Evolutionary conservation across 2,329 filamentous ascomycete species (phyloP).

Genomic region (Juglanconis juglandina): DNA sequence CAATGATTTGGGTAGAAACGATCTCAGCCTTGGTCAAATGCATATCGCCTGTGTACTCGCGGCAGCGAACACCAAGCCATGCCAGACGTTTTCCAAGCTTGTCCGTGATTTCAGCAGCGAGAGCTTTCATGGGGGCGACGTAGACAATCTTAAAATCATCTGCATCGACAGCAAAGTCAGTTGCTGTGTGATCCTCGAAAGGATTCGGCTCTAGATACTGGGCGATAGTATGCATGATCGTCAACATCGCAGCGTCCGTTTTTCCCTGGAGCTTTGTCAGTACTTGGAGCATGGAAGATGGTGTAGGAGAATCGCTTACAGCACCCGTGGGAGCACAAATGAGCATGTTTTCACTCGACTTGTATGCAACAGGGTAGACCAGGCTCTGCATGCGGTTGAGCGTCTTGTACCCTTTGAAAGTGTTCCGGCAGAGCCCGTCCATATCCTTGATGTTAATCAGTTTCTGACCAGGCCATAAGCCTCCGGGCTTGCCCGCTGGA

Average conservation of each 20-base stretch:
- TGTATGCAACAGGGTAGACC: constrained; percentile 92
- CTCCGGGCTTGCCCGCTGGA: constrained; percentile 77
- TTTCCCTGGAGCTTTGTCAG: constrained; percentile 61
- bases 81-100: constrained; percentile 88
- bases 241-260: constrained; percentile 96
- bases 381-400: constrained; percentile 98
- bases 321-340: constrained; percentile 97
- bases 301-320: constrained; percentile 37
- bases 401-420: constrained; percentile 89
- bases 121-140: constrained; percentile 96
- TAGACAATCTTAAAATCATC: constrained; percentile 98
- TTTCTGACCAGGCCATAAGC: constrained; percentile 67
- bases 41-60: constrained; percentile 97
- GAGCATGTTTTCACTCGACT: constrained; percentile 96
- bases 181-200: constrained; percentile 66
- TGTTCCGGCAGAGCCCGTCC: constrained; percentile 85
- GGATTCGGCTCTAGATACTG: constrained; percentile 82
- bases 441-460: constrained; percentile 76
- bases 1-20: constrained; percentile 92
- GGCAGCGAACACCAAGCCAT: constrained; percentile 88
- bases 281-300: not conserved
- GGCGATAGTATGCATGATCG: constrained; percentile 83
- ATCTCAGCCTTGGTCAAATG: constrained; percentile 97
- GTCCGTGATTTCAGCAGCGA: constrained; percentile 92
- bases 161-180: constrained; percentile 75